These are phyloP conservation scores for Candida broadrunensis DNA, from an alignment of 805 yeast species.

Conservation along the genomic window DNA sequence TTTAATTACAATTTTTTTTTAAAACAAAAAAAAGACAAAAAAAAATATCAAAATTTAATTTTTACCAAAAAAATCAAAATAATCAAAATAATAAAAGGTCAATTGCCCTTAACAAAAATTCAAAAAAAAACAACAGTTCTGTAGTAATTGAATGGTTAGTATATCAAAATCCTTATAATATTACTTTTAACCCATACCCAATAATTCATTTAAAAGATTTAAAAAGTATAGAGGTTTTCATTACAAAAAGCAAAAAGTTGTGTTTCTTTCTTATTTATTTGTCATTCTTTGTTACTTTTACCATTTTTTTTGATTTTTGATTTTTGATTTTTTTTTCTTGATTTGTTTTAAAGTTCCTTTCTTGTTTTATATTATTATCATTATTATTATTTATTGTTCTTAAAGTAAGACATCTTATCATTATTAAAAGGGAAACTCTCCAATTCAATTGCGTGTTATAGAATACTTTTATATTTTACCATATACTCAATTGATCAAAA, in stretches of 20 bases:
- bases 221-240: background rate
- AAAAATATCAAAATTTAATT: too few relatives aligned
- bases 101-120: background rate
- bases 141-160: background rate
- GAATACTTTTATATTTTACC: too few relatives aligned
- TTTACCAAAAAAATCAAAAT: too few relatives aligned
- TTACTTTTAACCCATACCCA: background rate
- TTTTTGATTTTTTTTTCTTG: too few relatives aligned
- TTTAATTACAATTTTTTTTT: too few relatives aligned
- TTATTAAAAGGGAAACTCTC: too few relatives aligned
- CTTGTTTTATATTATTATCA: background rate
- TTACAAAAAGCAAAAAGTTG: constrained; percentile 1
- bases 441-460: too few relatives aligned
- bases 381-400: background rate
- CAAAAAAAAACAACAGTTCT: too few relatives aligned
- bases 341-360: background rate
- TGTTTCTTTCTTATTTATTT: background rate
- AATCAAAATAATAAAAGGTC: background rate
- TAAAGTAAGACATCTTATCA: too few relatives aligned
- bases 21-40: too few relatives aligned
- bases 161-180: background rate
- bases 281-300: background rate
- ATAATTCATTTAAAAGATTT: background rate
- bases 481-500: too few relatives aligned
- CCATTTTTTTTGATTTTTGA: background rate